A percentile compares a stretch with the other conserved stretches of the same genome.
phyloP scores from a whole-genome alignment of 768 basidiomycete species.

The Tricholoma sp. region DNA sequence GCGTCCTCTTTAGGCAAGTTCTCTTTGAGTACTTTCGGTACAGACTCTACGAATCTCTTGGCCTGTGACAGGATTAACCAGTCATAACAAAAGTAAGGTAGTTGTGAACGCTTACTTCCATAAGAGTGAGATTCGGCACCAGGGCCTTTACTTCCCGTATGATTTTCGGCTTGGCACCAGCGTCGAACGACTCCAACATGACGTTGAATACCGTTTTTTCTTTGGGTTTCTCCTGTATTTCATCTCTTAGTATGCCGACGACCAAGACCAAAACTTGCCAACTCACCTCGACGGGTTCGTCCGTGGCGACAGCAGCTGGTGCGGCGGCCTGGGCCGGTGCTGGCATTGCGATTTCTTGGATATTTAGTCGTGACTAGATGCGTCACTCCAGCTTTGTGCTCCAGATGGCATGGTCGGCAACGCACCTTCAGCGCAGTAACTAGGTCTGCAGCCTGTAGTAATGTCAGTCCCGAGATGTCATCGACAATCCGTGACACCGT shows the following conservation, averaged over 20 bases:
- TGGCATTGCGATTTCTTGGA: constrained; percentile 95
- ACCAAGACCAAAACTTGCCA: not conserved
- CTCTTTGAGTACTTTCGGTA: constrained; percentile 92
- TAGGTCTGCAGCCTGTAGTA: constrained; percentile 94
- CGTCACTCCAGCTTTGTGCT: not conserved
- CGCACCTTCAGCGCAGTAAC: constrained; percentile 86
- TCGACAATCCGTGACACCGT: constrained; percentile 83
- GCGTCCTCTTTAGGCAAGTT: constrained; percentile 95
- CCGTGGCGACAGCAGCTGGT: constrained; percentile 51
- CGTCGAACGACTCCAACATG: constrained; percentile 91
- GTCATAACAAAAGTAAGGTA: not conserved
- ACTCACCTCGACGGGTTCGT: constrained; percentile 65
- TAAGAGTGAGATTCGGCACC: constrained; percentile 92
- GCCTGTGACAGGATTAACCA: constrained; percentile 50
- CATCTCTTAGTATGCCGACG: not conserved
- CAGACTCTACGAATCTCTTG: constrained; percentile 97
- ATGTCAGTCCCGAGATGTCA: constrained; percentile 82
- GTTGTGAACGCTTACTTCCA: constrained; percentile 71
- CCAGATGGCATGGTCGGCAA: not conserved
- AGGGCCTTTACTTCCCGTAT: constrained; percentile 97
- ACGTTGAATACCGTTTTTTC: constrained; percentile 98
- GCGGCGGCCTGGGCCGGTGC: constrained; percentile 60
- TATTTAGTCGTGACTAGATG: constrained; percentile 81
- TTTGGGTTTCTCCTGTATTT: constrained; percentile 82
- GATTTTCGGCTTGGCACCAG: constrained; percentile 89